These are phyloP conservation scores for Neoboletus brunneissimus DNA, from an alignment of 768 basidiomycete species.

Conservation along the genomic window DNA sequence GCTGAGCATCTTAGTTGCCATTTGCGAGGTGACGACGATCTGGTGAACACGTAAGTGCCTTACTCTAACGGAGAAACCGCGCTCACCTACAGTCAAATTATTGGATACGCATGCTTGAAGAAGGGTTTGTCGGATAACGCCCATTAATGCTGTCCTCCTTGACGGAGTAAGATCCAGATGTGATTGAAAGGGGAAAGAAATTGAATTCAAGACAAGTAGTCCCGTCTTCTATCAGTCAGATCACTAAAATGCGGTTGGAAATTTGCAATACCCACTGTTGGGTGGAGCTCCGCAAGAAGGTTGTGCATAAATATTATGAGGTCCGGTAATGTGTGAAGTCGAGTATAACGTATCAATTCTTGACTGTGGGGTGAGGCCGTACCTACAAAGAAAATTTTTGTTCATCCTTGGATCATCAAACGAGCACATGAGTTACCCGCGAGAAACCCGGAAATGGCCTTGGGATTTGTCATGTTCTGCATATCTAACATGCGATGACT, in stretches of 20 bases:
- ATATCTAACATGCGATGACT: conserved; percentile 36
- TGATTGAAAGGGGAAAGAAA: conserved; percentile 66
- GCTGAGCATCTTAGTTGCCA: conserved; percentile 65
- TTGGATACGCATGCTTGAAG: conserved; percentile 46
- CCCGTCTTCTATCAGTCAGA: conserved; percentile 37
- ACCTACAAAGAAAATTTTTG: conserved; percentile 34
- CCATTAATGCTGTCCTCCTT: conserved; percentile 44
- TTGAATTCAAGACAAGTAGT: conserved; percentile 62
- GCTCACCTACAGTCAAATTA: conserved; percentile 46
- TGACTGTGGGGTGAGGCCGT: conserved; percentile 35
- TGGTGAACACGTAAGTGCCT: conserved; percentile 21
- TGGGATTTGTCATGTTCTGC: conserved; percentile 46
- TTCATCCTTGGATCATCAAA: conserved; percentile 6
- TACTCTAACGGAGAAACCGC: background rate
- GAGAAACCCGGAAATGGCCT: conserved; percentile 32
- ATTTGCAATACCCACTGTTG: conserved; percentile 42
- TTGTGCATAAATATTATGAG: conserved; percentile 58
- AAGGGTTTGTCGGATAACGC: conserved; percentile 51
- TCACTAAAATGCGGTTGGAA: background rate
- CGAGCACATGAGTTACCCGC: conserved; percentile 19
- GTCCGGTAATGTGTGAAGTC: conserved; percentile 48
- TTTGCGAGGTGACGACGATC: conserved; percentile 63
- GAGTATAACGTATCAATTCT: conserved; percentile 25
- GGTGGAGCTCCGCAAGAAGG: conserved; percentile 45
- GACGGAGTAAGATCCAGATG: conserved; percentile 37